These are phyloP conservation scores for Irpex lacteus DNA, from an alignment of 1,284 basidiomycete genomes.

Conservation along the genomic window DNA sequence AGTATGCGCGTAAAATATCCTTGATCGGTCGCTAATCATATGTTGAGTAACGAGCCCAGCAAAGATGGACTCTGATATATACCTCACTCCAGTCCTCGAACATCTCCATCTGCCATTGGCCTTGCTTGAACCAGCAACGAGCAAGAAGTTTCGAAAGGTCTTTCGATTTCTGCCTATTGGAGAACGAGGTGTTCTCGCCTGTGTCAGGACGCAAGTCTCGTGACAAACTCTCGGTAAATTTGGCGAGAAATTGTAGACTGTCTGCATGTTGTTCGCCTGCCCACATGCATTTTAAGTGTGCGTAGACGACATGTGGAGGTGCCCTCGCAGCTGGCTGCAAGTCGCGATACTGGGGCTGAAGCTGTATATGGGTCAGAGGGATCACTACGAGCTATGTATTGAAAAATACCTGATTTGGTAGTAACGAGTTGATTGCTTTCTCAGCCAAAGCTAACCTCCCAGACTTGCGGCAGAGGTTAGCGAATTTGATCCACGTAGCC, in stretches of 20 bases:
- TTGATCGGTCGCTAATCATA: slow-evolving; percentile 69
- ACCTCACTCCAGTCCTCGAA: slow-evolving; percentile 80
- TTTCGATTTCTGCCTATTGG: slow-evolving; percentile 57
- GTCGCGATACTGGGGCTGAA: slow-evolving; percentile 26
- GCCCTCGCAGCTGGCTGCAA: slow-evolving; percentile 64
- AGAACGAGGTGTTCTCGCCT: slow-evolving; percentile 39
- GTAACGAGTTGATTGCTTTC: slow-evolving; percentile 93
- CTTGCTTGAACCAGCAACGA: slow-evolving; percentile 95
- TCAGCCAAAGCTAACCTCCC: slow-evolving; percentile 89
- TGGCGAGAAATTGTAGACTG: slow-evolving; percentile 82
- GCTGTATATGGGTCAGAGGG: slow-evolving; percentile 4
- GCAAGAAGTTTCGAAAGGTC: slow-evolving; percentile 88
- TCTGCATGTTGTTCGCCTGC: slow-evolving; percentile 79
- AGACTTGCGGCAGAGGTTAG: slow-evolving; percentile 84
- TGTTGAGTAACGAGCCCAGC: neutral
- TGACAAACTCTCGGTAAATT: slow-evolving; percentile 78
- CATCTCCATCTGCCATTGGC: slow-evolving; percentile 89
- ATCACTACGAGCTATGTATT: neutral
- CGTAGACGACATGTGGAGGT: slow-evolving; percentile 95
- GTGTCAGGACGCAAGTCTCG: slow-evolving; percentile 72
- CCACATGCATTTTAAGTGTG: slow-evolving; percentile 98
- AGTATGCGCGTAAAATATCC: slow-evolving; percentile 84
- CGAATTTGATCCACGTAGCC: slow-evolving; percentile 96
- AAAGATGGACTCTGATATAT: slow-evolving; percentile 24
- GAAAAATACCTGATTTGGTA: slow-evolving; percentile 55